Percentiles rank a stretch among this genome's conserved stretches.
Evolutionary conservation across 2,329 filamentous ascomycete genomes (phyloP).

Genomic region (Periglandula ipomoeae): DNA sequence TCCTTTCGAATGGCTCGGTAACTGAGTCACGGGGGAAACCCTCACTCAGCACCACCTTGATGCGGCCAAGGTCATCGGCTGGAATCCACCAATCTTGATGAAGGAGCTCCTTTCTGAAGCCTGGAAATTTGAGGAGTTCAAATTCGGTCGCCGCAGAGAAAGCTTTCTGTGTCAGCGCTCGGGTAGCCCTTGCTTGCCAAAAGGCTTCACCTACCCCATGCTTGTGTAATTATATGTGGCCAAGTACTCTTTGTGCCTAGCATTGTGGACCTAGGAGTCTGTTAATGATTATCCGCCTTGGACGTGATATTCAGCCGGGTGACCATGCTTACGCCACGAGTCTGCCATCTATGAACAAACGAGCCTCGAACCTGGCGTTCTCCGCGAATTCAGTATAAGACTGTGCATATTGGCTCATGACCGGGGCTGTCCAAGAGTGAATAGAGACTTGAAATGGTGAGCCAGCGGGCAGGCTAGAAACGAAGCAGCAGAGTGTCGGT

Average conservation of each 20-base stretch:
- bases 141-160: slow-evolving; percentile 48
- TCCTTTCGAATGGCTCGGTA: slow-evolving; percentile 49
- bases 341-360: slow-evolving; percentile 60
- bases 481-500: slow-evolving; percentile 63
- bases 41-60: slow-evolving; percentile 69
- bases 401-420: slow-evolving; percentile 47
- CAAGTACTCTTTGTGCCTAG: slow-evolving; percentile 42
- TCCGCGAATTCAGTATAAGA: slow-evolving; percentile 48
- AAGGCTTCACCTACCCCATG: slow-evolving; percentile 26
- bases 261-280: slow-evolving; percentile 38
- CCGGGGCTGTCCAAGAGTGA: slow-evolving; percentile 61
- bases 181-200: slow-evolving; percentile 11
- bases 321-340: slow-evolving; percentile 42
- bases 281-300: not conserved
- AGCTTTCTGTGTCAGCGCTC: slow-evolving; percentile 22
- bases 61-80: slow-evolving; percentile 60
- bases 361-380: slow-evolving; percentile 51
- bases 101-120: slow-evolving; percentile 60
- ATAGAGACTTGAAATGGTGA: slow-evolving; percentile 62
- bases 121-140: slow-evolving; percentile 60
- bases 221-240: slow-evolving; percentile 39
- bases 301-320: not conserved
- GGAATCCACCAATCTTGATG: slow-evolving; percentile 64
- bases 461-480: slow-evolving; percentile 52
- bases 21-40: slow-evolving; percentile 50